A percentile compares a stretch with the other conserved stretches of the same genome.
Evolutionary conservation across 176 grass and related monocot genomes (phyloP).

Genomic region (Oryza meridionalis): DNA sequence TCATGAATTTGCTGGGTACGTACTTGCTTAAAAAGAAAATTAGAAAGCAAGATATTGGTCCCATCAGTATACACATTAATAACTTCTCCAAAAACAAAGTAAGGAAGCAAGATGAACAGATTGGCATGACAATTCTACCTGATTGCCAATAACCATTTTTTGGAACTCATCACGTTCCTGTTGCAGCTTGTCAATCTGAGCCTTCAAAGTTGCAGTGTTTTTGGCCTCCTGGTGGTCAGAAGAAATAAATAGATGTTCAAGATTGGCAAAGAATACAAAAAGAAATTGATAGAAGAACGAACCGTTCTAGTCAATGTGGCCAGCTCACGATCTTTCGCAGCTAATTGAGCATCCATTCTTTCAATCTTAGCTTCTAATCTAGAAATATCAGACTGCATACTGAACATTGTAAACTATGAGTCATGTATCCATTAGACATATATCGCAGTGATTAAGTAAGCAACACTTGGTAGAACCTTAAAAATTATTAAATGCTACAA

Average conservation of each 20-base stretch:
- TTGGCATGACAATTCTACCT: constrained; percentile 53
- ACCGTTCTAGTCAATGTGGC: constrained; percentile 87
- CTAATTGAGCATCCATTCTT: constrained; percentile 95
- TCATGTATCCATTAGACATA: constrained; percentile 34
- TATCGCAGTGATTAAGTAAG: background rate
- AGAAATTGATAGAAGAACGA: constrained; percentile 23
- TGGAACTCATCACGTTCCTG: constrained; percentile 99
- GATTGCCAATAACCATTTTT: constrained; percentile 99
- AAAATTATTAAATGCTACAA: constrained; percentile 10
- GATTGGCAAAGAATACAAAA: constrained; percentile 27
- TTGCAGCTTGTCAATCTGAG: constrained; percentile 94
- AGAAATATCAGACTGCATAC: constrained; percentile 88
- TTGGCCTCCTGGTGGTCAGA: constrained; percentile 75
- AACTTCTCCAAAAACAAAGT: background rate
- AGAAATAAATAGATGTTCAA: constrained; percentile 36
- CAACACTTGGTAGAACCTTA: constrained; percentile 33
- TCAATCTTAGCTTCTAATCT: constrained; percentile 96
- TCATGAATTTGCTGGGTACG: constrained; percentile 97
- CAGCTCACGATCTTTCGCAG: constrained; percentile 92
- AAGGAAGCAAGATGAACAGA: constrained; percentile 16
- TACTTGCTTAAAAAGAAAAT: constrained; percentile 74
- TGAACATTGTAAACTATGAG: constrained; percentile 41
- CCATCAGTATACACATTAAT: background rate
- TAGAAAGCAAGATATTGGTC: constrained; percentile 27
- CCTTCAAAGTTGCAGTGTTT: constrained; percentile 78